These are phyloP conservation scores for Cladosporium sp. DNA, from an alignment of 2,329 filamentous ascomycete species.

Conservation along the genomic window DNA sequence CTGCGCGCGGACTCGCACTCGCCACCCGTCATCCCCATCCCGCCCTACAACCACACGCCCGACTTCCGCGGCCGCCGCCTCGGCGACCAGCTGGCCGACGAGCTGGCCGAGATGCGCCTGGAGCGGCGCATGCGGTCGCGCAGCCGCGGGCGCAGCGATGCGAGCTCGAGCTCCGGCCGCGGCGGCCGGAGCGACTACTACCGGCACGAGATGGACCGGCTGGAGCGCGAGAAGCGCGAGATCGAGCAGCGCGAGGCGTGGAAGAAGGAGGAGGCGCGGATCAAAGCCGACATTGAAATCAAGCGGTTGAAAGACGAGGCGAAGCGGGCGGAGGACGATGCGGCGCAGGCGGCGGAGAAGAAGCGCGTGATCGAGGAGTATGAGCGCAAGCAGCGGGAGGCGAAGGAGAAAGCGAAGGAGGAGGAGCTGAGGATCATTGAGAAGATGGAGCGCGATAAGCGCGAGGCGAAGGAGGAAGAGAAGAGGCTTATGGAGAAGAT, in stretches of 20 bases:
- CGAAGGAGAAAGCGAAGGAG: conserved; percentile 30
- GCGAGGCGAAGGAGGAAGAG: conserved; percentile 33
- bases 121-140: conserved; percentile 29
- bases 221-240: conserved; percentile 29
- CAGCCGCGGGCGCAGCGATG: conserved; percentile 28
- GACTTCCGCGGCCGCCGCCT: conserved; percentile 14
- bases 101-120: conserved; percentile 26
- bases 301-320: conserved; percentile 26
- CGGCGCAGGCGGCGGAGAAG: conserved; percentile 30
- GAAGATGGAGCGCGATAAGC: conserved; percentile 34
- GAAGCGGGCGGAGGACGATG: conserved; percentile 29
- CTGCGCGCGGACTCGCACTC: conserved; percentile 17
- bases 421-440: conserved; percentile 37
- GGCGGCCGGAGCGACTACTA: conserved; percentile 23
- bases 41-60: conserved; percentile 7
- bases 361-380: conserved; percentile 35
- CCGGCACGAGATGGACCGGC: conserved; percentile 28
- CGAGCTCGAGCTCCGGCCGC: conserved; percentile 21
- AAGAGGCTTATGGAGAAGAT: conserved; percentile 24
- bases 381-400: conserved; percentile 33
- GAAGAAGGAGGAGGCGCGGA: conserved; percentile 34
- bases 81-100: conserved; percentile 24
- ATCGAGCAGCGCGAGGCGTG: conserved; percentile 28
- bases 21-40: conserved; percentile 17
- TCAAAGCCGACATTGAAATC: conserved; percentile 24